Conservation (phyloP, 495 filamentous ascomycete genomes). For the Neurospora sp. region DNA sequence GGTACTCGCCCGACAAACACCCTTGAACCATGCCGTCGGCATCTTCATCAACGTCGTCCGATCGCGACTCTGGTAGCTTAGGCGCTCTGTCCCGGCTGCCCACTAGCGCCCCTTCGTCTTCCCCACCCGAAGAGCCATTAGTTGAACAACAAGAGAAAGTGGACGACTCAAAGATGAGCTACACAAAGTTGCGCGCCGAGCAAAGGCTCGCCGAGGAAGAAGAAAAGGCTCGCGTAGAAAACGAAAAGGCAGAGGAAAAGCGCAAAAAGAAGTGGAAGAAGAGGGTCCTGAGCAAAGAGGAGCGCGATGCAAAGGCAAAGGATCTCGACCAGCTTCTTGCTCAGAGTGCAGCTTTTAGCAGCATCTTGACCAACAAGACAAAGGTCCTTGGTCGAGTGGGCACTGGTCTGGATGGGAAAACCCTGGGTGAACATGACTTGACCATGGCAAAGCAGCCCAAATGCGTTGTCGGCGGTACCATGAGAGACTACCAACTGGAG, state of each 20-base stretch:
- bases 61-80: constrained; percentile 17
- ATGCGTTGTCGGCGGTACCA: constrained; percentile 74
- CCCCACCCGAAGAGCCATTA: constrained; percentile 17
- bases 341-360: constrained; percentile 38
- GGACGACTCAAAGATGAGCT: constrained; percentile 25
- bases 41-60: constrained; percentile 18
- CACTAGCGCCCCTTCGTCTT: constrained; percentile 35
- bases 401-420: constrained; percentile 40
- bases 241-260: constrained; percentile 39
- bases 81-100: constrained; percentile 20
- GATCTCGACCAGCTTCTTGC: constrained; percentile 40
- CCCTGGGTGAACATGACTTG: constrained; percentile 65
- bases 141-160: neutral
- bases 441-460: constrained; percentile 76
- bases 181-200: constrained; percentile 26
- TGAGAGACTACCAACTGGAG: constrained; percentile 91
- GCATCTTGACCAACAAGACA: constrained; percentile 46
- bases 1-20: neutral
- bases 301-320: constrained; percentile 41
- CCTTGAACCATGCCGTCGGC: constrained; percentile 11
- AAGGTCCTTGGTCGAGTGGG: constrained; percentile 44
- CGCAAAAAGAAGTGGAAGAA: constrained; percentile 38
- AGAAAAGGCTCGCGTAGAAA: constrained; percentile 33
- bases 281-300: constrained; percentile 38
- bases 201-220: constrained; percentile 44